Evolutionary conservation across 768 basidiomycete genomes (phyloP), one percentile per base, ranked within the genome.

Genomic region (Ramaria rubella): DNA sequence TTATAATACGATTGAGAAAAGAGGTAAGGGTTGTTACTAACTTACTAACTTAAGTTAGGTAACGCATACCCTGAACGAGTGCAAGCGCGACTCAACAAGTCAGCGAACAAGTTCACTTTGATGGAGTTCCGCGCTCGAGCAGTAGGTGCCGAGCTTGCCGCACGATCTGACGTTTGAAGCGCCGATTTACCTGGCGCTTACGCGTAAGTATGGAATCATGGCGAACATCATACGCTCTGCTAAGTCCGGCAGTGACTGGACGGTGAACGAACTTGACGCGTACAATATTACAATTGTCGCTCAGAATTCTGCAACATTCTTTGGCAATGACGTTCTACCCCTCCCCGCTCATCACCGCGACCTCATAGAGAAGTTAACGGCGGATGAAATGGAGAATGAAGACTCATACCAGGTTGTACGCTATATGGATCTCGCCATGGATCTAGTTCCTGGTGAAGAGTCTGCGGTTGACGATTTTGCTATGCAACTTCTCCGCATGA

Each of bases 191-290:
- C n/a, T n/a, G n/a, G n/a, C n/a, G n/a, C n/a, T n/a, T n/a, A n/a
- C n/a, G n/a, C n/a, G n/a, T n/a, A n/a, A n/a, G n/a, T n/a, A n/a
- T 36, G 15, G 34, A 15, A 36, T 21, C 51, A 60, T 61, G 60
- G 66, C 68, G 19, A 64, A 66, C 57, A 61, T 67, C 49, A 64
- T 65, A 61, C 65, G 65, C 55, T 62, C 63, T 27, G 60, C 68
- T 34, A 70, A 69, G 59, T 67, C 65, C 33, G 63, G 64, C 17
- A 67, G 38, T 58, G 61, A 67, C 53, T 72, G 69, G 67, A 69
- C 65, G 46, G 5, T 51, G 29, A 60, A 58, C 46, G 68, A 71
- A 31, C 63, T 63, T 11, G 42, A 50, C 11, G 61, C 67, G 9
- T 71, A 69, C 58, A 63, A 70, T 60, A 69, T 69, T 52, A 48